These are phyloP conservation scores for Macaranga tanarius DNA, from an alignment of 441 rosid species.

Conservation along the genomic window DNA sequence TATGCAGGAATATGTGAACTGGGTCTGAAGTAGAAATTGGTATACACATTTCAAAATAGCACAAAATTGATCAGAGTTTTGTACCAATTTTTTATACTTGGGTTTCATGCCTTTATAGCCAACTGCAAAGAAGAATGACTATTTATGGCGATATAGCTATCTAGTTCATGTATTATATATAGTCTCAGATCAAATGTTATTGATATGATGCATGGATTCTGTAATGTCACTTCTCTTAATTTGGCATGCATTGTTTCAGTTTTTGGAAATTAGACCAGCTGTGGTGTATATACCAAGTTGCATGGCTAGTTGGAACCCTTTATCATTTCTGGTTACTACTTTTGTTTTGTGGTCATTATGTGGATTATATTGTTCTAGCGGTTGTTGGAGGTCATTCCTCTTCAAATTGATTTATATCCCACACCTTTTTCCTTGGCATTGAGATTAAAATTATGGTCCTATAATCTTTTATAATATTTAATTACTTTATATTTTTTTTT, in stretches of 20 bases:
- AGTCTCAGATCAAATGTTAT: neutral
- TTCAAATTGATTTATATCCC: neutral
- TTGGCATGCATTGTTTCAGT: neutral
- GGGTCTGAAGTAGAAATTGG: neutral
- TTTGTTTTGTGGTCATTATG: slow-evolving; percentile 4
- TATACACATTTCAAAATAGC: neutral
- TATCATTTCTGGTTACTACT: neutral
- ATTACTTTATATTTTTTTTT: too few species aligned
- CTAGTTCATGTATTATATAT: neutral
- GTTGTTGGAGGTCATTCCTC: neutral
- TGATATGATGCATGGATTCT: neutral
- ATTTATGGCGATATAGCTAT: neutral
- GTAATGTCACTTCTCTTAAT: neutral
- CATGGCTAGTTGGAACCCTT: neutral
- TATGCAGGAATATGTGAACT: neutral
- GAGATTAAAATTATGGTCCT: neutral
- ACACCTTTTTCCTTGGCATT: neutral
- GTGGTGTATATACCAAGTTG: neutral
- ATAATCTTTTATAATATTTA: too few species aligned
- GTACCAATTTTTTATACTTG: neutral
- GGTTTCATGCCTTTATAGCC: neutral
- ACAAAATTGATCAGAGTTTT: neutral
- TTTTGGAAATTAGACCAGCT: slow-evolving; percentile 8
- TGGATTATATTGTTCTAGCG: slow-evolving; percentile 3
- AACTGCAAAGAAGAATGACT: neutral